Conservation (phyloP, 805 yeast species). For the Ogataea paradorogensis region DNA sequence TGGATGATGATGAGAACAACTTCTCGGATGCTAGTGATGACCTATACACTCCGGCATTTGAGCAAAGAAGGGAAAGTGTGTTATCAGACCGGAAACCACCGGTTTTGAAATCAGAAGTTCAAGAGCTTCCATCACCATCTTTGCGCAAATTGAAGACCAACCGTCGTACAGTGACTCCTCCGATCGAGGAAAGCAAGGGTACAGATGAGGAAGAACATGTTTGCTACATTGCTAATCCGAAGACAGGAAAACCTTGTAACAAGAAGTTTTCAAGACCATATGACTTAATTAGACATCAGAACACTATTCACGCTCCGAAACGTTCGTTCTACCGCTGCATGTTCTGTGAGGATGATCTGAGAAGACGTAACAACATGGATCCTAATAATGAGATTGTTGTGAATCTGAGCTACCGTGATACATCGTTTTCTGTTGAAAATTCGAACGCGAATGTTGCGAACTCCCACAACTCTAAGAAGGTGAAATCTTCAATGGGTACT, state of each 20-base stretch:
- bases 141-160: conserved; percentile 21
- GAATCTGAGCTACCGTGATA: conserved; percentile 25
- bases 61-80: conserved; percentile 28
- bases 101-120: conserved; percentile 13
- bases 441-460: conserved; percentile 30
- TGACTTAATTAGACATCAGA: conserved; percentile 92
- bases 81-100: conserved; percentile 20
- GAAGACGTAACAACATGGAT: conserved; percentile 39
- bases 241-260: conserved; percentile 61
- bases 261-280: conserved; percentile 91
- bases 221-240: conserved; percentile 58
- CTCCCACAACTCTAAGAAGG: conserved; percentile 39
- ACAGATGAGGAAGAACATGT: conserved; percentile 41
- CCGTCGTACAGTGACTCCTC: conserved; percentile 12
- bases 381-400: conserved; percentile 45
- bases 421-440: conserved; percentile 29
- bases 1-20: conserved; percentile 19
- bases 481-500: conserved; percentile 25
- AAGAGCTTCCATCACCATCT: conserved; percentile 20
- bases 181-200: conserved; percentile 4
- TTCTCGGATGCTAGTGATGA: conserved; percentile 28
- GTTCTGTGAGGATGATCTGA: conserved; percentile 73
- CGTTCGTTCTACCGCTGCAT: conserved; percentile 84
- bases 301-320: conserved; percentile 88
- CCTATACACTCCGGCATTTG: conserved; percentile 31